Percentiles rank a stretch among this genome's conserved stretches.
Evolutionary conservation across 1,284 basidiomycete genomes (phyloP).

Genomic region (Rhodofomes roseus): DNA sequence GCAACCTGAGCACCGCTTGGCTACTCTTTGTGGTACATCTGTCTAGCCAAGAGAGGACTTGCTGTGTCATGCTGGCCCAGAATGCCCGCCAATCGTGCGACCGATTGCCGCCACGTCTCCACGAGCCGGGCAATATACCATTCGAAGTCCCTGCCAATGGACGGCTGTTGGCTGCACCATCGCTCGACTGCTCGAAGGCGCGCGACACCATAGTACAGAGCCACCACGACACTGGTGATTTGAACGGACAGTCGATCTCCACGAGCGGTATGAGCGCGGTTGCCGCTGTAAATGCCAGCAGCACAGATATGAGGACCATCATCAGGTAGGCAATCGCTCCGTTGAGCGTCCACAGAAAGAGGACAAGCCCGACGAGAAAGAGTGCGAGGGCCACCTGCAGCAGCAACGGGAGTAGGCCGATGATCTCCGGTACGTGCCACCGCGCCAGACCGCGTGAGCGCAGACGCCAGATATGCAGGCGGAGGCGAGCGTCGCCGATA

Average conservation of each 20-base stretch:
- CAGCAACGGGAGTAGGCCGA: conserved; percentile 13
- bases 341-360: conserved; percentile 7
- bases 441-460: conserved; percentile 2
- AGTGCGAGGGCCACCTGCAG: conserved; percentile 12
- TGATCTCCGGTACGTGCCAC: conserved; percentile 14
- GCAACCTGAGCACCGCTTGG: no score
- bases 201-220: no score
- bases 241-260: background rate
- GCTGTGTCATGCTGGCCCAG: no score
- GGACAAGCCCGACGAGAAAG: conserved; percentile 13
- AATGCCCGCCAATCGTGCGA: no score
- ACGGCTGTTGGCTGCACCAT: no score
- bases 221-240: conserved; percentile 2
- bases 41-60: no score
- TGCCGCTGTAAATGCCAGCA: background rate
- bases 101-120: no score
- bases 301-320: background rate
- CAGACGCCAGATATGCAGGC: conserved; percentile 5
- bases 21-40: no score
- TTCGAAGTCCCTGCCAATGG: no score
- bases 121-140: no score
- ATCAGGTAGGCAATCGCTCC: background rate
- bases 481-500: background rate
- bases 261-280: background rate
- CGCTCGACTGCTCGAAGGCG: no score